These are phyloP conservation scores for Chamaecrista fasciculata DNA, from an alignment of 306 rosid genomes.

Conservation along the genomic window DNA sequence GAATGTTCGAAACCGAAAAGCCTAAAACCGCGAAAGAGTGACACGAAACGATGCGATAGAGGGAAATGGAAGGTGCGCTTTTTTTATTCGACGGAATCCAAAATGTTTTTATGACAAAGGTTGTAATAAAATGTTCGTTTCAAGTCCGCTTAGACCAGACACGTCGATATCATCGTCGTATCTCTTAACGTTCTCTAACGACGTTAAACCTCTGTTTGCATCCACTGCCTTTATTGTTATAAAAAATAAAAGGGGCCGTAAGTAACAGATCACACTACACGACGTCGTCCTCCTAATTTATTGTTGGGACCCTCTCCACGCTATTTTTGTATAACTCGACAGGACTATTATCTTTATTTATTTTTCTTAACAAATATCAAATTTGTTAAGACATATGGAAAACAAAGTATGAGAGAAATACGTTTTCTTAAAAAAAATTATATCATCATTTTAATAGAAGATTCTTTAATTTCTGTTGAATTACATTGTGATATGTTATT, in stretches of 20 bases:
- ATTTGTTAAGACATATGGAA: no score
- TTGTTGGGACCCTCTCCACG: not conserved
- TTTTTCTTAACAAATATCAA: no score
- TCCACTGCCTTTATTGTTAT: not conserved
- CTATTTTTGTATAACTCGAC: not conserved
- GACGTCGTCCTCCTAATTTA: not conserved
- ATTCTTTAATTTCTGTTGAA: no score
- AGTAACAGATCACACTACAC: not conserved
- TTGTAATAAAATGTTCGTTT: conserved; percentile 38
- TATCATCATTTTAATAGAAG: no score
- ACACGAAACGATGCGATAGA: conserved; percentile 34
- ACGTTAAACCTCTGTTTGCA: not conserved
- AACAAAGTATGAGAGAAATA: no score
- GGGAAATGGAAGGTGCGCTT: conserved; percentile 1
- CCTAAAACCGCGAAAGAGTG: conserved; percentile 53
- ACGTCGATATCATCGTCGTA: conserved; percentile 41
- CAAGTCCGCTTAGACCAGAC: conserved; percentile 38
- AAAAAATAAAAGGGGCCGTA: no score
- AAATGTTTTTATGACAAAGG: conserved; percentile 12
- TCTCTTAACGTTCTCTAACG: not conserved
- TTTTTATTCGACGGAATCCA: conserved; percentile 45
- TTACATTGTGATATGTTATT: no score
- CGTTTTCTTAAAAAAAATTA: no score
- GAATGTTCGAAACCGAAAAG: conserved; percentile 59
- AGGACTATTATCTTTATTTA: no score